Percentiles rank a stretch among this genome's conserved stretches.
These are phyloP conservation scores for Tolypocladium ovalisporum DNA, from an alignment of 2,329 filamentous ascomycete genomes.

Conservation along the genomic window DNA sequence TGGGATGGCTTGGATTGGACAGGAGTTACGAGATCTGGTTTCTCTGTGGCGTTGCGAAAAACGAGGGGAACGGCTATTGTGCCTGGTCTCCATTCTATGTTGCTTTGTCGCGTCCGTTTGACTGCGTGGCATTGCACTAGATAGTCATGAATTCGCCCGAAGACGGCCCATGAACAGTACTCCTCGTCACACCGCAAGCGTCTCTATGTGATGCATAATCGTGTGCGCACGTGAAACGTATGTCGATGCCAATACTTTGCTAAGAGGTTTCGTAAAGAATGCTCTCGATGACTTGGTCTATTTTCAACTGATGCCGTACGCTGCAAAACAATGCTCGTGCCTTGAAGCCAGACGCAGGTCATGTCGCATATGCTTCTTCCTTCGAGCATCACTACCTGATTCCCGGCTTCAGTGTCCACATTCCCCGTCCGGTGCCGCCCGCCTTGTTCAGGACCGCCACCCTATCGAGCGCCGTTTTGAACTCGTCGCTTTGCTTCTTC, in stretches of 20 bases:
- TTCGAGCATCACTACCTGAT: conserved; percentile 10
- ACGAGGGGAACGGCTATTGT: conserved; percentile 60
- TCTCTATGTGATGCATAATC: conserved; percentile 1
- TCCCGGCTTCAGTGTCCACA: conserved; percentile 38
- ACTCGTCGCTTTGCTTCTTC: conserved; percentile 62
- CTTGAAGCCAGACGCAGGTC: no score
- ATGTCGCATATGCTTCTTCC: neutral
- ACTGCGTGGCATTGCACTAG: conserved; percentile 19
- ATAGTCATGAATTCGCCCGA: conserved; percentile 32
- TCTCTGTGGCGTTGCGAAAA: conserved; percentile 56
- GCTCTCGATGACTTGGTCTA: neutral
- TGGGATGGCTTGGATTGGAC: conserved; percentile 18
- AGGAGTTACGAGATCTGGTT: conserved; percentile 35
- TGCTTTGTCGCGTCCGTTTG: conserved; percentile 28
- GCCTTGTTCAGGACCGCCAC: conserved; percentile 62
- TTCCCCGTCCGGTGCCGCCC: conserved; percentile 39
- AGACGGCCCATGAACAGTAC: conserved; percentile 30
- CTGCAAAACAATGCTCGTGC: neutral
- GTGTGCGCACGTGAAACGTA: neutral
- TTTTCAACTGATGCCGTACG: neutral
- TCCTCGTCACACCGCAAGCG: conserved; percentile 15
- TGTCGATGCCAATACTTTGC: neutral
- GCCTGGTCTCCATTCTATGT: conserved; percentile 52
- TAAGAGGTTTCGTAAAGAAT: neutral
- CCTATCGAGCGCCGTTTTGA: conserved; percentile 67